Evolutionary conservation across 2,329 filamentous ascomycete genomes (phyloP), one percentile per base, ranked within the genome.

Genomic region (Aspergillus costaricaensis): DNA sequence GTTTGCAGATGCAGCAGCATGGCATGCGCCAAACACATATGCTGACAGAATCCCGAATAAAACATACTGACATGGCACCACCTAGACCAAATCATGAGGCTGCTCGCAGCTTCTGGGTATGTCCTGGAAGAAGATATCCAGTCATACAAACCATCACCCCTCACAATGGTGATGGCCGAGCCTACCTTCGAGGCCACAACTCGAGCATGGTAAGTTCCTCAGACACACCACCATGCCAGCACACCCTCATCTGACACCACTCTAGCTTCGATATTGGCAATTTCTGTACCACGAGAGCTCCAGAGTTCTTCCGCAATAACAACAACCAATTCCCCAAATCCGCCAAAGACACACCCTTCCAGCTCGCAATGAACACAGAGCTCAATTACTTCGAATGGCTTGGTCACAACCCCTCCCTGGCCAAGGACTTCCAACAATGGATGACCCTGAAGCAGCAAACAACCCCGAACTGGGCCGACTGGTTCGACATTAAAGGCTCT

Each of bases 81-180:
- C 5, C 2, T 23, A 67, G 65, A 62, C 19, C 66, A 65, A 55
- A 55, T 65, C 19, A 27, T 68, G 49, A 60, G 62, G 25, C 43
- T 64, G 19, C 61, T 70, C 21, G 58, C 64, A 8, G 58, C 67
- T 12, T 44, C 59, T 15, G 60, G 64, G 17, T 63, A 65, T 30
- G 58, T 69, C 15, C 32, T 58, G n/a, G 58, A 70, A 32, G 44
- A 44, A 25, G 67, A 63, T 17, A 55, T 59, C 17, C 62, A 70
- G 44, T 58, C 50, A 23, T 70, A 62, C 57, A 65, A 61, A 59
- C 61, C 67, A 5, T 66, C 65, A 5, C 51, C 62, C 2, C 55
- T 67, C n/a, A 63, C 67, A 5, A 64, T 54, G 32, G 38, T 62
- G 4, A 68, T 69, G 66, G 63, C 62, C 23, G 60, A 66, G 14